Conservation (phyloP, 2,329 filamentous ascomycete genomes). For the Furcasterigmium sp. region DNA sequence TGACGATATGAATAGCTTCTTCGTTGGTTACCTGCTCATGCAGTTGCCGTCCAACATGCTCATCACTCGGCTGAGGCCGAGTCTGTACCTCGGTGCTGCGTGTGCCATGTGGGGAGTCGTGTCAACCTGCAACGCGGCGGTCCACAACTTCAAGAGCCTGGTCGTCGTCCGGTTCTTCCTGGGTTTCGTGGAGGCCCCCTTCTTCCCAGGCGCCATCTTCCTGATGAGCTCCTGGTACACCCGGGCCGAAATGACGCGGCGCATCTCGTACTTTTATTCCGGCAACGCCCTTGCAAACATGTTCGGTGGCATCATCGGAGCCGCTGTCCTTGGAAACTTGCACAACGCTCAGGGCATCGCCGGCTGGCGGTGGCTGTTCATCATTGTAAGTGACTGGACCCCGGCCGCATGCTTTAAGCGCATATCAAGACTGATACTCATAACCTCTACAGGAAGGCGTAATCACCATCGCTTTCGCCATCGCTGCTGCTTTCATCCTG, state of each 20-base stretch:
- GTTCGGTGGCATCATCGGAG: conserved; percentile 45
- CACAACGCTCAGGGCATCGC: conserved; percentile 17
- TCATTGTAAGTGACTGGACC: conserved; percentile 11
- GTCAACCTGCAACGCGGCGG: conserved; percentile 40
- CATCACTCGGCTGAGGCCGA: conserved; percentile 47
- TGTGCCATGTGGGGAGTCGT: conserved; percentile 37
- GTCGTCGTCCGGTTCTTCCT: conserved; percentile 43
- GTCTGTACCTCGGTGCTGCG: conserved; percentile 43
- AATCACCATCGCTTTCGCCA: conserved; percentile 30
- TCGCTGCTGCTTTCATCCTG: conserved; percentile 29
- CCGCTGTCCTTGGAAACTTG: conserved; percentile 39
- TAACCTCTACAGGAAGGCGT: conserved; percentile 24
- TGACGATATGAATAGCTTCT: conserved; percentile 17
- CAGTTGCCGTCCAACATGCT: conserved; percentile 57
- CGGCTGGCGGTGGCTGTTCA: conserved; percentile 24
- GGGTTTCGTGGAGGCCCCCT: conserved; percentile 40
- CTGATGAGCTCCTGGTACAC: conserved; percentile 42
- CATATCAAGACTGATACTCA: neutral
- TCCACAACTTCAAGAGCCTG: conserved; percentile 33
- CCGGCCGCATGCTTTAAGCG: neutral
- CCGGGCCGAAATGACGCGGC: conserved; percentile 33
- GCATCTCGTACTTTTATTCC: conserved; percentile 41
- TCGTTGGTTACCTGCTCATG: conserved; percentile 56
- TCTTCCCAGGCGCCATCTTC: conserved; percentile 43
- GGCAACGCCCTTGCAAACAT: conserved; percentile 43